Percentiles rank a stretch among this genome's conserved stretches.
phyloP scores from a whole-genome alignment of 2,329 filamentous ascomycete species.

The Emmonsiellopsis sp. region DNA sequence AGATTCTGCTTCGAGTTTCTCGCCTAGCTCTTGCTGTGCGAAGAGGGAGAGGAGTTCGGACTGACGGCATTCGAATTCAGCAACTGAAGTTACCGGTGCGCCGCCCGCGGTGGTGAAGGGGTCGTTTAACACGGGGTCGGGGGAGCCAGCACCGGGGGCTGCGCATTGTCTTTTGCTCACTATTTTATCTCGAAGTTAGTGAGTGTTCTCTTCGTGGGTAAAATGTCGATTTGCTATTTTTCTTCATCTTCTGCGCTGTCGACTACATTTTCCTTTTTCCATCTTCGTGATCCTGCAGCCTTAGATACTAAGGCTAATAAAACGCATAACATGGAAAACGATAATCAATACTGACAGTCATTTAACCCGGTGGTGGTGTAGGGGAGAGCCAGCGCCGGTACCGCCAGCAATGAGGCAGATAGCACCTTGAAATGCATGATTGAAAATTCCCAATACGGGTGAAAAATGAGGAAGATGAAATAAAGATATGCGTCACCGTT shows the following conservation, averaged over 20 bases:
- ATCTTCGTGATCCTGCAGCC: no score
- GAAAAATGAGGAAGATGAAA: not conserved
- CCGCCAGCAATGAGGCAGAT: not conserved
- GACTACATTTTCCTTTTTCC: no score
- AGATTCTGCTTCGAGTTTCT: conserved; percentile 36
- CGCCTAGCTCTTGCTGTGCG: conserved; percentile 45
- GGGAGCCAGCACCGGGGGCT: not conserved
- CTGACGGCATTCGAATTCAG: conserved; percentile 41
- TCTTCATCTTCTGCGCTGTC: no score
- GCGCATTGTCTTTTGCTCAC: not conserved
- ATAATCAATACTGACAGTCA: no score
- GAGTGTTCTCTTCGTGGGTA: not conserved
- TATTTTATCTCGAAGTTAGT: not conserved
- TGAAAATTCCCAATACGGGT: not conserved
- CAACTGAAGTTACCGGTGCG: conserved; percentile 36
- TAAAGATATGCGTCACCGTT: not conserved
- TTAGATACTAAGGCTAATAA: no score
- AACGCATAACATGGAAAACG: no score
- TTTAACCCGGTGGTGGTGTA: not conserved
- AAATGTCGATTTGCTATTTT: no score
- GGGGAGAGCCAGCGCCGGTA: not conserved
- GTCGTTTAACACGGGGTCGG: conserved; percentile 22
- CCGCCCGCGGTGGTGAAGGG: conserved; percentile 42
- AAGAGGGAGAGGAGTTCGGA: conserved; percentile 41
- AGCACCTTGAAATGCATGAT: not conserved